phyloP scores from a whole-genome alignment of 2,329 filamentous ascomycete genomes.

The Pyricularia grisea region DNA sequence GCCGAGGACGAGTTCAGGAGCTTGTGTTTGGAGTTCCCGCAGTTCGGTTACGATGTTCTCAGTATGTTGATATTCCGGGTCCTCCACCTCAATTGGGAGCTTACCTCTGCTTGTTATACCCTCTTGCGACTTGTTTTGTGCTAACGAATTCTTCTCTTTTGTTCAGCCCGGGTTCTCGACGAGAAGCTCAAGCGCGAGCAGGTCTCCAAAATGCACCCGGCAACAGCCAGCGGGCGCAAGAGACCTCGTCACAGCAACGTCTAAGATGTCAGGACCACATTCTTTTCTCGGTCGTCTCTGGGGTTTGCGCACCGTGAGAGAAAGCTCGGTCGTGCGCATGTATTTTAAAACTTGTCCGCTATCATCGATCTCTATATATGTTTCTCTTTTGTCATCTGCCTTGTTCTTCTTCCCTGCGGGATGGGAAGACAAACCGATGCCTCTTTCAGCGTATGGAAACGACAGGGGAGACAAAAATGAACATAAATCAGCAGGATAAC shows the following conservation, averaged over 20 bases:
- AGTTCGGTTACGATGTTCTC: conserved; percentile 89
- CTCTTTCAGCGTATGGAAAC: neutral
- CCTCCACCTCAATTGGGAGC: neutral
- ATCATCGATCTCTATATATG: neutral
- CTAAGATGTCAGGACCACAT: neutral
- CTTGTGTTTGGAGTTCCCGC: conserved; percentile 80
- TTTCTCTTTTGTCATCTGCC: neutral
- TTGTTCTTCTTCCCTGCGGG: neutral
- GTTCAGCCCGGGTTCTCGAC: conserved; percentile 50
- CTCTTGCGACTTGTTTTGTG: neutral
- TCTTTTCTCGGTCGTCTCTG: neutral
- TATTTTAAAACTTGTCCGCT: neutral
- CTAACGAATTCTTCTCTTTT: neutral
- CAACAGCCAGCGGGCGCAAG: conserved; percentile 42
- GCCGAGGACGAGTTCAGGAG: conserved; percentile 77
- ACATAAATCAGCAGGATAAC: neutral
- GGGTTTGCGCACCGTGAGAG: neutral
- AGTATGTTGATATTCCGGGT: conserved; percentile 38
- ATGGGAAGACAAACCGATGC: neutral
- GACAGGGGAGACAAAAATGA: neutral
- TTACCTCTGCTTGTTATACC: neutral
- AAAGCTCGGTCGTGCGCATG: neutral
- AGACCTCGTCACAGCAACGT: conserved; percentile 41
- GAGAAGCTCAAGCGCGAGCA: conserved; percentile 57
- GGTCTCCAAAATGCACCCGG: conserved; percentile 49